phyloP scores from a whole-genome alignment of 139 green algal species.

The Chlorella sp. region DNA sequence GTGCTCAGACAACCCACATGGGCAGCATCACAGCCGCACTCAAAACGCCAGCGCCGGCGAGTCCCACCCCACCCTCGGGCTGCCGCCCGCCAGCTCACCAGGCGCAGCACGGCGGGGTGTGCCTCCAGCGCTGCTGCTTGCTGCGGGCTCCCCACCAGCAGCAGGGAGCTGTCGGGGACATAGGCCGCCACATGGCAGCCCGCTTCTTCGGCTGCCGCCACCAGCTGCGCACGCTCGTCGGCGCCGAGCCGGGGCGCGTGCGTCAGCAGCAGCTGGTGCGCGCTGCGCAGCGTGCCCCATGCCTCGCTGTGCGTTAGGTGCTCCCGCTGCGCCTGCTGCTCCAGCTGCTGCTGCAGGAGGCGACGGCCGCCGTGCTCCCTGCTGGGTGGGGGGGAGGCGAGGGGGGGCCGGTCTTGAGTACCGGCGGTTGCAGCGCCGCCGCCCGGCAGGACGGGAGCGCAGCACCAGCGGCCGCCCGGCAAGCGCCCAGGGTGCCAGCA shows the following conservation, averaged over 20 bases:
- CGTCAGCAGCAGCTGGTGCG: slow-evolving; percentile 23
- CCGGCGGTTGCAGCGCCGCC: not conserved
- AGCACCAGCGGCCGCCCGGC: not conserved
- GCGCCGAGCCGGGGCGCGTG: not conserved
- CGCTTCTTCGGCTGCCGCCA: not conserved
- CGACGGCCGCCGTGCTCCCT: slow-evolving; percentile 14
- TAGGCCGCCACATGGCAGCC: slow-evolving; percentile 26
- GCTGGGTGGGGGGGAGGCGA: not conserved
- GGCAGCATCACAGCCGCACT: not conserved
- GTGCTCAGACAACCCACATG: too few species aligned
- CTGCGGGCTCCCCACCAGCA: slow-evolving; percentile 28
- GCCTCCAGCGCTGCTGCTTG: not conserved
- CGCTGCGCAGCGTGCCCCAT: slow-evolving; percentile 18
- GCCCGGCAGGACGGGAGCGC: not conserved
- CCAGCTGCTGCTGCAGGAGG: not conserved
- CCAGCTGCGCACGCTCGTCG: not conserved
- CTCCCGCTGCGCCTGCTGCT: not conserved
- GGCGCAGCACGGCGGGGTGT: slow-evolving; percentile 3
- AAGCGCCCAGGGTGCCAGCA: not conserved
- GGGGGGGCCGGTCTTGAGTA: not conserved
- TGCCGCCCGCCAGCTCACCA: slow-evolving; percentile 13
- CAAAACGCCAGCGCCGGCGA: too few species aligned
- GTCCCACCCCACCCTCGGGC: too few species aligned
- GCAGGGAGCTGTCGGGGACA: slow-evolving; percentile 33
- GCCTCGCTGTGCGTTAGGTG: not conserved